Conservation (phyloP, 2,329 filamentous ascomycete species). For the Spiromastix sp. region DNA sequence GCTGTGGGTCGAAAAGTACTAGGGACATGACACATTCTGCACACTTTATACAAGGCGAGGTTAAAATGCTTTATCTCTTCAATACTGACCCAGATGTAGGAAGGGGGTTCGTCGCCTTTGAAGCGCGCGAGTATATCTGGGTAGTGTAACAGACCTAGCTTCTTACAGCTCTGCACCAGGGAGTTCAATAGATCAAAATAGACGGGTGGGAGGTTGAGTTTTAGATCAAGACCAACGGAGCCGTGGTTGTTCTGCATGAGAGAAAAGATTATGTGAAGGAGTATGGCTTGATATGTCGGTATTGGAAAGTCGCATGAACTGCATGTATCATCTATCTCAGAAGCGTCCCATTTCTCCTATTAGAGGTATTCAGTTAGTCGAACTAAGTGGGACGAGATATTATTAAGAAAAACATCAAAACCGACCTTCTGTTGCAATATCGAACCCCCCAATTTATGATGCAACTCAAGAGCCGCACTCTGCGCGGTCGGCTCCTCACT, state of each 20-base stretch:
- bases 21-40: neutral
- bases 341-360: conserved; percentile 5
- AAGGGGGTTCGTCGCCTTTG: conserved; percentile 5
- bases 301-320: conserved; percentile 19
- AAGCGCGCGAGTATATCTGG: conserved; percentile 17
- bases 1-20: neutral
- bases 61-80: conserved; percentile 23
- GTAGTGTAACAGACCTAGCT: conserved; percentile 20
- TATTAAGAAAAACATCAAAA: neutral
- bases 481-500: conserved; percentile 12
- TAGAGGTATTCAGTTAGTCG: neutral
- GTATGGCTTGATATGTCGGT: conserved; percentile 22
- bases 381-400: neutral
- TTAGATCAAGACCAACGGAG: conserved; percentile 1
- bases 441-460: conserved; percentile 14
- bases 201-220: neutral
- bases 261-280: conserved; percentile 22
- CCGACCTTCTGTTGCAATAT: conserved; percentile 19
- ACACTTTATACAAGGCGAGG: conserved; percentile 18
- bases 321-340: conserved; percentile 3
- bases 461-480: conserved; percentile 16
- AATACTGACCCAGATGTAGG: conserved; percentile 16
- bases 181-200: conserved; percentile 13
- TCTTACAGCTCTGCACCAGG: conserved; percentile 19
- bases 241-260: conserved; percentile 4